phyloP scores from a whole-genome alignment of 148 eudicot species.

The Rhododendron ovatum region DNA sequence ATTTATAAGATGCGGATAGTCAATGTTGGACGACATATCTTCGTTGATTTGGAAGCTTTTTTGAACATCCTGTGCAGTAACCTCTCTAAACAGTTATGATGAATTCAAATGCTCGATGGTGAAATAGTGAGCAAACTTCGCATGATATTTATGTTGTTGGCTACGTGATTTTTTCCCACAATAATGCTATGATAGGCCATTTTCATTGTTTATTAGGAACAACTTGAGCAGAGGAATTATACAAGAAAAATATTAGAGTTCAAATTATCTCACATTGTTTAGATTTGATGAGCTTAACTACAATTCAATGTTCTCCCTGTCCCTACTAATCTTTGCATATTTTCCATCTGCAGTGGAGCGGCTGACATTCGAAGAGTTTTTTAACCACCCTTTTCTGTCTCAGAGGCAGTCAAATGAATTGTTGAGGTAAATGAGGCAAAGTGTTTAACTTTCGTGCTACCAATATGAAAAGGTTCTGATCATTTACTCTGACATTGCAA shows the following conservation, averaged over 20 bases:
- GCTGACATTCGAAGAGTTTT: conserved; percentile 89
- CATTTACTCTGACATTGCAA: conserved; percentile 6
- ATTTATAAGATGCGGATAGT: not conserved
- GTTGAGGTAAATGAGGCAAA: conserved; percentile 39
- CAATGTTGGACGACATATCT: not conserved
- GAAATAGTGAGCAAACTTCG: not conserved
- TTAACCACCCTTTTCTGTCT: conserved; percentile 79
- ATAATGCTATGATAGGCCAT: not conserved
- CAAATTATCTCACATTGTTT: conserved; percentile 1
- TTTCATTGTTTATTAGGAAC: not conserved
- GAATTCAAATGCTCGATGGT: not conserved
- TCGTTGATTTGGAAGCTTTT: conserved; percentile 4
- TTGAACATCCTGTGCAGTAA: not conserved
- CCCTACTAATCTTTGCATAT: conserved; percentile 12
- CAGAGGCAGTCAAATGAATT: conserved; percentile 42
- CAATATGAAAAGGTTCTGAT: not conserved
- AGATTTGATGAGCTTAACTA: not conserved
- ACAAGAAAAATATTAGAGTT: conserved; percentile 5
- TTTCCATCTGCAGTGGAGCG: conserved; percentile 67
- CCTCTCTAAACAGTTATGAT: not conserved
- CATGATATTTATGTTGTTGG: not conserved
- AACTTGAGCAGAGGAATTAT: not conserved
- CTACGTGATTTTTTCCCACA: not conserved
- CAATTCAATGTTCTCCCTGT: conserved; percentile 4
- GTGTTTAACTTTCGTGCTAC: not conserved